These are phyloP conservation scores for Hypoxylon intermedium DNA, from an alignment of 495 filamentous ascomycete species.

Conservation along the genomic window DNA sequence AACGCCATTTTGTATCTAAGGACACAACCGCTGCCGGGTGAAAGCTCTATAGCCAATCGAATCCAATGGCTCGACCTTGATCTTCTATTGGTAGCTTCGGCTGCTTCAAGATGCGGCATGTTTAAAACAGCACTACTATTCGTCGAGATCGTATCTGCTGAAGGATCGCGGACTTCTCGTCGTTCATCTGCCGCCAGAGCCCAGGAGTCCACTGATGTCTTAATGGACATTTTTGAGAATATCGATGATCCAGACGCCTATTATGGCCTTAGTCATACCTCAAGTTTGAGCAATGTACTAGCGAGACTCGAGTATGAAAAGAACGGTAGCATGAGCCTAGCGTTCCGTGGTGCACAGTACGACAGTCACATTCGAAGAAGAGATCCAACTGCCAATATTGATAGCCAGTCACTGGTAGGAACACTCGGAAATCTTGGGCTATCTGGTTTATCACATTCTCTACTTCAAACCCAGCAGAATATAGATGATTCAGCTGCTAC, in stretches of 20 bases:
- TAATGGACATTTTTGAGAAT: conserved; percentile 83
- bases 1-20: conserved; percentile 87
- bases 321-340: conserved; percentile 84
- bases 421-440: conserved; percentile 71
- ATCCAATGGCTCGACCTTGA: conserved; percentile 86
- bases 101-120: conserved; percentile 83
- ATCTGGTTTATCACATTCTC: conserved; percentile 72
- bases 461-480: conserved; percentile 69
- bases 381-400: conserved; percentile 48
- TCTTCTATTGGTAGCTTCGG: conserved; percentile 71
- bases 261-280: conserved; percentile 86
- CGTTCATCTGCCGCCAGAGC: conserved; percentile 69
- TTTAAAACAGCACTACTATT: conserved; percentile 86
- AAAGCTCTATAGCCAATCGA: conserved; percentile 78
- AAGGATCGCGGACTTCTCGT: conserved; percentile 62
- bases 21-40: conserved; percentile 75
- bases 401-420: conserved; percentile 63
- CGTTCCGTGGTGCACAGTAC: conserved; percentile 89
- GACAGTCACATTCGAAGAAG: conserved; percentile 76
- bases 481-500: conserved; percentile 62
- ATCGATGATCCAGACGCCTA: conserved; percentile 96
- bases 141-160: conserved; percentile 72
- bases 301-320: conserved; percentile 89
- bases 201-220: conserved; percentile 66
- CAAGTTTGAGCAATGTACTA: conserved; percentile 76